Base-by-base conservation (phyloP, 805 yeast species). In the Ogataea pini region DNA sequence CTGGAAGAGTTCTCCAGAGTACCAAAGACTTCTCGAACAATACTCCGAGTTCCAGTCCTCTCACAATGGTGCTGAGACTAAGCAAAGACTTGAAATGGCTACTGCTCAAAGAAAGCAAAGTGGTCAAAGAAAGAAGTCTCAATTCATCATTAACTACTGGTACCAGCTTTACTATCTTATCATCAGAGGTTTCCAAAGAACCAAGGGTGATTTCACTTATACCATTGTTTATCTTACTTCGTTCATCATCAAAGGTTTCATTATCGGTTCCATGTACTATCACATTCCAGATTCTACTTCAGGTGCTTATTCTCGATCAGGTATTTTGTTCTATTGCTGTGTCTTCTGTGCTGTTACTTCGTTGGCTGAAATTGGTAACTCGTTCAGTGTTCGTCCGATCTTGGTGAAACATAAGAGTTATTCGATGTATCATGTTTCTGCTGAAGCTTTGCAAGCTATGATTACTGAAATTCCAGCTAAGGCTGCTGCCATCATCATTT, bases 291-390 rank as follows among this genome's bases (percentile, higher is more conserved):
- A 72, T 12, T 71, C 75, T 10, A 79, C 88, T 3, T 65, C 61
- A 14, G 82, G 84, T 53, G 80, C 83, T 44, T 80, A 76, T 61
- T 77, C 79, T 48, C 73, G 86, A 67, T 82, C 83, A 64, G 85
- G 85, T 59, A 69, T 80, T 38, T 66, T 83, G 65, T 82, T 82
- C 64, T 81, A 78, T 60, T 79, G 82, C 49, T 73, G 80, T 37
- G 70, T 83, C 50, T 82, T 77, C 59, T 80, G 80, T 67, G 83
- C 84, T 36, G 75, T 82, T 54, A 75, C 84, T 2, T 79, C 86
- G 7, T 68, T 82, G 49, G 82, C 84, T 63, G 87, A 81, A 69
- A 80, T 83, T 55, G 76, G 82, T 58, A 70, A 79, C 20, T 73
- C 82, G 43, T 82, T 79, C 61, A 77, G 79, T 44, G 78, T 77